Conservation (phyloP, 345 rosid genomes). For the Garcia nutans region DNA sequence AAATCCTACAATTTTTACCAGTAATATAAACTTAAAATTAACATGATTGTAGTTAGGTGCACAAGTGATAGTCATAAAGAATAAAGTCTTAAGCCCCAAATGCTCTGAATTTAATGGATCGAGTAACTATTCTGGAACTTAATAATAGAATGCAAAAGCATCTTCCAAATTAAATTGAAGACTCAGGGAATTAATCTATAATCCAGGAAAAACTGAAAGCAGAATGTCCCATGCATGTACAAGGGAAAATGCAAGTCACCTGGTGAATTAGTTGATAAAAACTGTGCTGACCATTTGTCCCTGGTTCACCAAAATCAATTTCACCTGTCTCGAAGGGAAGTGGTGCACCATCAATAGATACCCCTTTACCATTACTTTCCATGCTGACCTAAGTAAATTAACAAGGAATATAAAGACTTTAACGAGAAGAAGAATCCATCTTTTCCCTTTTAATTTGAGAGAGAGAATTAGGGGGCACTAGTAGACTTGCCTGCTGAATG, state of each 20-base stretch:
- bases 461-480: neutral
- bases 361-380: slow-evolving; percentile 99
- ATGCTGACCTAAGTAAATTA: slow-evolving; percentile 70
- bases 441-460: neutral
- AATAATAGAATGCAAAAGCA: neutral
- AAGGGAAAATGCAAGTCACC: slow-evolving; percentile 38
- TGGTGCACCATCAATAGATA: slow-evolving; percentile 81
- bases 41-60: neutral
- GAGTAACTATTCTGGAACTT: neutral
- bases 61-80: neutral
- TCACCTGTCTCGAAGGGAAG: slow-evolving; percentile 92
- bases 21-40: neutral
- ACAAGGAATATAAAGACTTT: slow-evolving; percentile 9
- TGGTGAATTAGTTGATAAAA: slow-evolving; percentile 99
- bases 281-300: slow-evolving; percentile 98
- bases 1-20: neutral
- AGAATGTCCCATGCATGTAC: neutral
- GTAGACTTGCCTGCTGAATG: slow-evolving; percentile 75
- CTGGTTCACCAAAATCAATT: slow-evolving; percentile 98
- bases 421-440: neutral
- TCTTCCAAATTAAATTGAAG: neutral
- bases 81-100: neutral
- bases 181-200: neutral
- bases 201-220: neutral
- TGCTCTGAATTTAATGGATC: neutral